Percentiles rank a stretch among this genome's conserved stretches.
Evolutionary conservation across 2,329 filamentous ascomycete genomes (phyloP).

Genomic region (Allantophomopsis cytisporea): DNA sequence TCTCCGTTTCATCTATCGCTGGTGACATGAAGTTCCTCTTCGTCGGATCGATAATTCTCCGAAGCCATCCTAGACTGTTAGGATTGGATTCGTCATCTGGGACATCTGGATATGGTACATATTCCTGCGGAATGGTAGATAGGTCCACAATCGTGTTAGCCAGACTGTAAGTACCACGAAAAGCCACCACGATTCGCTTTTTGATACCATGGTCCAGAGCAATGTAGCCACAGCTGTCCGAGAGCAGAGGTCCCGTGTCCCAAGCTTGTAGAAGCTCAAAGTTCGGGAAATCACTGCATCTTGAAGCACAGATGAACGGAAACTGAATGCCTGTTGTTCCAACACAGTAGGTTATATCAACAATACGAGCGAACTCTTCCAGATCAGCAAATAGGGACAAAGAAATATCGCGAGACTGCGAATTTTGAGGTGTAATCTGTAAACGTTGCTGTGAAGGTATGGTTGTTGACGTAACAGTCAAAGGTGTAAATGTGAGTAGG

Average conservation of each 20-base stretch:
- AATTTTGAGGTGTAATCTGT: conserved; percentile 2
- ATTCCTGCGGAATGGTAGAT: conserved; percentile 78
- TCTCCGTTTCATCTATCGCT: neutral
- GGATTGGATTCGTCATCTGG: conserved; percentile 20
- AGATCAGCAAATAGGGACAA: conserved; percentile 61
- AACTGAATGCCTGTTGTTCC: conserved; percentile 68
- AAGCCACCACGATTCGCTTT: conserved; percentile 65
- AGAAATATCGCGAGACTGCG: conserved; percentile 29
- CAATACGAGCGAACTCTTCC: conserved; percentile 78
- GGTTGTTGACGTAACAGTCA: neutral
- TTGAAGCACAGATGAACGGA: conserved; percentile 75
- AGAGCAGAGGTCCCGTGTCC: conserved; percentile 78
- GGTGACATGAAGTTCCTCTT: neutral
- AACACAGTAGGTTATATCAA: conserved; percentile 92
- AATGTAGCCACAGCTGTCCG: conserved; percentile 88
- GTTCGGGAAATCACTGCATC: conserved; percentile 69
- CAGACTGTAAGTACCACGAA: conserved; percentile 89
- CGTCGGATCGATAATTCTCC: neutral
- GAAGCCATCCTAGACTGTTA: conserved; percentile 12
- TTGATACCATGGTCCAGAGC: conserved; percentile 57
- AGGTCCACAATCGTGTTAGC: conserved; percentile 85
- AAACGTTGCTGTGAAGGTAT: conserved; percentile 13
- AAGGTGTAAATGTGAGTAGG: conserved; percentile 1
- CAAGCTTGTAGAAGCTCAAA: conserved; percentile 72
- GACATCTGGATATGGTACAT: conserved; percentile 63